Conservation (phyloP, 164 flowering plant species). For the Sedum album region DNA sequence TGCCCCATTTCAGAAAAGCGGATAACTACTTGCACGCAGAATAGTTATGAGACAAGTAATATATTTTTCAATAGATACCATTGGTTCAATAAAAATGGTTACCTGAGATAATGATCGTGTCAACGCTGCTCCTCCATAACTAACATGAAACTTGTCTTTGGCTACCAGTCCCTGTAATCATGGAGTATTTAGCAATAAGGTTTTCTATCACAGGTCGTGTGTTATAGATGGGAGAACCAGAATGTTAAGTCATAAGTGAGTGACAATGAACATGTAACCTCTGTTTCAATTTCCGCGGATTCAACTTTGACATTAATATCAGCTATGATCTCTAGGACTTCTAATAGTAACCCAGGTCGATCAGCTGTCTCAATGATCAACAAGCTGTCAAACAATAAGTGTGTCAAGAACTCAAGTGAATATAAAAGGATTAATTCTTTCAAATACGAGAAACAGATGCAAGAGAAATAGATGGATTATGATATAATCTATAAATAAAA, state of each 20-base stretch:
- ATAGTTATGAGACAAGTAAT: too few relatives aligned
- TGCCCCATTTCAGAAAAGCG: too few relatives aligned
- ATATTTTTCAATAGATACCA: too few relatives aligned
- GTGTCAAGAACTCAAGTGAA: not conserved
- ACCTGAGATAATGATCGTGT: constrained; percentile 78
- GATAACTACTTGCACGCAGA: too few relatives aligned
- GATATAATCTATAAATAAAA: not conserved
- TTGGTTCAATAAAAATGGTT: constrained; percentile 10
- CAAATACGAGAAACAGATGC: not conserved
- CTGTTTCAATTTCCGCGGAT: constrained; percentile 97
- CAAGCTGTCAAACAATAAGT: constrained; percentile 39
- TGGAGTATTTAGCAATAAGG: not conserved
- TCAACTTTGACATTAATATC: constrained; percentile 79
- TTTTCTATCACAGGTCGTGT: not conserved
- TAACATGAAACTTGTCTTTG: constrained; percentile 85
- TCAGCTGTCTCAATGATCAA: constrained; percentile 96
- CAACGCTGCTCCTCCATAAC: constrained; percentile 73
- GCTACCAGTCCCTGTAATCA: constrained; percentile 39
- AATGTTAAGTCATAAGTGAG: not conserved
- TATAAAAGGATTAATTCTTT: not conserved
- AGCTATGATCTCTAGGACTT: constrained; percentile 64
- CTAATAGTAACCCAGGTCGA: constrained; percentile 78
- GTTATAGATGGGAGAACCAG: constrained; percentile 1
- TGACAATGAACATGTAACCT: constrained; percentile 30
- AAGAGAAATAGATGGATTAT: not conserved